Base-by-base conservation (phyloP, 441 rosid species). In the Pelargonium fulgidum region DNA sequence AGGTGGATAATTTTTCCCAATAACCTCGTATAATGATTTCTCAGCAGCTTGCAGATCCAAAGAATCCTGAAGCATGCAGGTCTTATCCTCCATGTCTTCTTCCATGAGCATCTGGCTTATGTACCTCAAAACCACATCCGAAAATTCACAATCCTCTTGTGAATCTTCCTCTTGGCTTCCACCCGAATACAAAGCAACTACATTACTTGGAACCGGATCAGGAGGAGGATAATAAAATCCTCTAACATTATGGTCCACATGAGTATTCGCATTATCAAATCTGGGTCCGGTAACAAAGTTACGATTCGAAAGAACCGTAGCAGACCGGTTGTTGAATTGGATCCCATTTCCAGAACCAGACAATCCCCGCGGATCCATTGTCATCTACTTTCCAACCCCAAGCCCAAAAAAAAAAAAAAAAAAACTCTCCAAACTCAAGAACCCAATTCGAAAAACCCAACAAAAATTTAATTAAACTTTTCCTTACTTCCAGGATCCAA, bases 1-100 rank as follows among this genome's bases (percentile, higher is more conserved):
- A 64, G 90, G 90, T 61, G 86, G 93, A 66, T 88, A 86, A 66
- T 81, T 83, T 75, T 85, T 79, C 62, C 89, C 93, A 10, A 88
- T 81, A 29, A 80, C 86, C 70, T 88, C 90, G 44, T 88, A 88
- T 1, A 85, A 76, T 1, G 93, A 79, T 76, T 81, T 81, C 77
- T 86, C 93, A 3, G 89, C 86, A 0, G 83, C 82, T 78, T 80
- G 78, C 61, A 86, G 87, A 68, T 83, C 90, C 67, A 83, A 75
- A 66, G 90, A 86, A 67, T 85, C 90, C 52, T 88, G 89, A 19
- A 88, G 84, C 89, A 86, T 88, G 73, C 77, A 82, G 24, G 72
- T 71, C 68, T 78, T 78, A 26, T 85, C 90, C 26, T 85, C 93
- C 72, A 86, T 81, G 73, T 88, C 87, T 71, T 88, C 93, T 66